These are phyloP conservation scores for Lantana camara DNA, from an alignment of 257 asterid genomes.

Conservation along the genomic window DNA sequence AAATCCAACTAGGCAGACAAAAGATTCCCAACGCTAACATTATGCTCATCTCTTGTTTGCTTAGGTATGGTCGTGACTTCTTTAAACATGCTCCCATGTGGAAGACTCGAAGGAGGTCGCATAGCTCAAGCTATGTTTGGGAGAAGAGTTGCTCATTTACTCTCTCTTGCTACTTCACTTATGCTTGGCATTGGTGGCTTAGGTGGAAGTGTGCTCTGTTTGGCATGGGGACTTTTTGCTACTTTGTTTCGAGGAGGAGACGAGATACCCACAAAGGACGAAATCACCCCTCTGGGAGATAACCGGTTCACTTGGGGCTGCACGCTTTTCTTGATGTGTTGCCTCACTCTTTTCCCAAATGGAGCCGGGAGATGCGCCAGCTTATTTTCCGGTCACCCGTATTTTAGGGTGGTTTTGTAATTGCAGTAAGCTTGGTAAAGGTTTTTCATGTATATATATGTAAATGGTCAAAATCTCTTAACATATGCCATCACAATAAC, in stretches of 20 bases:
- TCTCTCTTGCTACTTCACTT: constrained; percentile 68
- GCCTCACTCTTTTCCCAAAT: constrained; percentile 88
- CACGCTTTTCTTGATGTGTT: constrained; percentile 76
- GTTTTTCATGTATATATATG: not conserved
- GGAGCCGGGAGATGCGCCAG: constrained; percentile 82
- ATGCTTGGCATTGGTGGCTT: constrained; percentile 78
- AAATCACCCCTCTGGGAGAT: constrained; percentile 79
- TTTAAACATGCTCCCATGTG: constrained; percentile 81
- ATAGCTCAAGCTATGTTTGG: constrained; percentile 93
- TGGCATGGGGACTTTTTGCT: constrained; percentile 89
- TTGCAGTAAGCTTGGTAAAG: not conserved
- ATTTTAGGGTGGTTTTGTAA: constrained; percentile 64
- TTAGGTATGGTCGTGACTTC: constrained; percentile 95
- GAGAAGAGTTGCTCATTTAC: constrained; percentile 53
- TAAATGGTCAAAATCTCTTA: no score
- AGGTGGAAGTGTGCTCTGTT: constrained; percentile 82
- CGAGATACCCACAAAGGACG: constrained; percentile 86
- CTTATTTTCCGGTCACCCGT: constrained; percentile 73
- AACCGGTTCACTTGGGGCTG: constrained; percentile 83
- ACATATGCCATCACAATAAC: no score
- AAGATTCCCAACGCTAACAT: no score
- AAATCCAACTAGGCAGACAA: no score
- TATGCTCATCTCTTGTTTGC: not conserved
- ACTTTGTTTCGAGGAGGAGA: constrained; percentile 92
- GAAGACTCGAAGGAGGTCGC: constrained; percentile 92